A percentile compares a stretch with the other conserved stretches of the same genome.
phyloP scores from a whole-genome alignment of 176 grass and related monocot species.

The Musa acuminata region DNA sequence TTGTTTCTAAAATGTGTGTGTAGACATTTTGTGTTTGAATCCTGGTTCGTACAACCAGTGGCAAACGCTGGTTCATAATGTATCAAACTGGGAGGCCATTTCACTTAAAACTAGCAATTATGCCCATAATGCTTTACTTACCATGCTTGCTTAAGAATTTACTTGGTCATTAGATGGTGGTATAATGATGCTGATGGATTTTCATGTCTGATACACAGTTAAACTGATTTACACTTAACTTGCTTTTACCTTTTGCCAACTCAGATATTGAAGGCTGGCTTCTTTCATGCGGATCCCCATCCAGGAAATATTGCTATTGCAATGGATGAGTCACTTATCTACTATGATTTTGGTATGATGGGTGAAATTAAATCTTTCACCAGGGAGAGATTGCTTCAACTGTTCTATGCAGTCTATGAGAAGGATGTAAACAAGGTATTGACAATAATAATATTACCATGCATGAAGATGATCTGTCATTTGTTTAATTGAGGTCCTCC shows the following conservation, averaged over 20 bases:
- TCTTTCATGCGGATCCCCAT: conserved; percentile 97
- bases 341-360: conserved; percentile 99
- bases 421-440: conserved; percentile 93
- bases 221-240: background rate
- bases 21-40: too few relatives aligned
- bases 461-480: background rate
- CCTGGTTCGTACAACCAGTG: too few relatives aligned
- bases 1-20: too few relatives aligned
- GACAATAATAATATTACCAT: background rate
- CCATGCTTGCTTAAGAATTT: background rate
- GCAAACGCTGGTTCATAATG: too few relatives aligned
- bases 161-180: background rate
- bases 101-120: too few relatives aligned
- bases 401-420: conserved; percentile 95
- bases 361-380: conserved; percentile 98
- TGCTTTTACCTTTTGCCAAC: conserved; percentile 20
- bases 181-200: background rate
- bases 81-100: too few relatives aligned
- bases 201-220: background rate
- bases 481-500: background rate
- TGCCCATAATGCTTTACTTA: too few relatives aligned
- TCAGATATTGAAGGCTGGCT: conserved; percentile 90
- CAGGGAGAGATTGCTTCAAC: conserved; percentile 73
- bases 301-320: conserved; percentile 95
- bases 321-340: conserved; percentile 74